Base-by-base conservation (phyloP, 2,329 filamentous ascomycete species). In the Curvularia sp. region DNA sequence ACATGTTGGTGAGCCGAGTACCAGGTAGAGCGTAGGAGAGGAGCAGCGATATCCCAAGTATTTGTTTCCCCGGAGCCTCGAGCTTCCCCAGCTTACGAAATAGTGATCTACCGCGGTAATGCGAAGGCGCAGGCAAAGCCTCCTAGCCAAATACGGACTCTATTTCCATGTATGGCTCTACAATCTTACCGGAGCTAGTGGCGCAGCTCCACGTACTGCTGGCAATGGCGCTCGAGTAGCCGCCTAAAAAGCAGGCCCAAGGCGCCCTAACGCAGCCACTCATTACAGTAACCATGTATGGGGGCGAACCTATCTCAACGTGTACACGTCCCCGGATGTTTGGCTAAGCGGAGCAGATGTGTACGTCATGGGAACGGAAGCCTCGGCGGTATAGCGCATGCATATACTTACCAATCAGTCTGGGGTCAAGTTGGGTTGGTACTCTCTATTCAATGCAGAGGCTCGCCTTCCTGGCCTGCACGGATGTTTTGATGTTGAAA, bases 1-100 rank as follows among this genome's bases (percentile, higher is more conserved):
- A 27, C 70, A 72, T 73, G 3, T 32, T 64, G 50, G 38, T n/a
- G 36, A 41, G 32, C 28, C 41, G 18, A 19, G 21, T 13, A n/a
- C 12, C 5, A 41, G 21, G 21, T 25, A 49, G 15, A 19, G 45
- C 5, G 23, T 27, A 38, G 23, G 23, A 41, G 25, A 15, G 15
- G 32, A 19, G 19, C 49, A 36, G 39, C 13, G 49, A 9, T 12
- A 36, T 13, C 27, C 39, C 18, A 45, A 12, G 55, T 46, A 34
- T 39, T 46, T 49, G 27, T 42, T 45, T 15, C 9, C 23, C 32
- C 25, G 34, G 21, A 19, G 18, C 4, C 13, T 13, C 25, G 21
- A 32, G 43, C 30, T 21, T 28, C 38, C 18, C 25, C 13, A 27
- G 36, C 34, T 25, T 25, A 27, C 23, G 19, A 32, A 30, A 32